Conservation (phyloP, 805 yeast species). For the Wickerhamomyces subpelliculosus region DNA sequence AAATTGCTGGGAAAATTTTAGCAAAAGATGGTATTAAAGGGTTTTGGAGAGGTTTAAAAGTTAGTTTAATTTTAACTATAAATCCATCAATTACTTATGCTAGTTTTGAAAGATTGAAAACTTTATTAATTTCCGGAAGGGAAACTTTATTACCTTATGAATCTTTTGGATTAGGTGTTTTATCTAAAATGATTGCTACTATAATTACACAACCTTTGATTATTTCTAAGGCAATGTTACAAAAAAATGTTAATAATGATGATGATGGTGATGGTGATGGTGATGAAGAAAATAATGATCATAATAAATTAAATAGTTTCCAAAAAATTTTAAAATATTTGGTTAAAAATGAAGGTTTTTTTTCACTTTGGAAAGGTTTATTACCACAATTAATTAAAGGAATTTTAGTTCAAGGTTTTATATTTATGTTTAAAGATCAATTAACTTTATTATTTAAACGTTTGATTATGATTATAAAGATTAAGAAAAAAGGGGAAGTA, state of each 20-base stretch:
- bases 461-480: slow-evolving; percentile 11
- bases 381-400: slow-evolving; percentile 79
- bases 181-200: slow-evolving; percentile 77
- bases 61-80: slow-evolving; percentile 66
- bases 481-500: slow-evolving; percentile 4
- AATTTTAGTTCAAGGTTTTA: slow-evolving; percentile 74
- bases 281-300: slow-evolving; percentile 30
- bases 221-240: slow-evolving; percentile 77
- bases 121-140: slow-evolving; percentile 30
- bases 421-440: slow-evolving; percentile 59
- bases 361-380: slow-evolving; percentile 71
- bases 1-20: slow-evolving; percentile 43
- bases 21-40: slow-evolving; percentile 62
- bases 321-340: slow-evolving; percentile 57
- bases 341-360: slow-evolving; percentile 54
- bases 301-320: slow-evolving; percentile 45
- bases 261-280: no score
- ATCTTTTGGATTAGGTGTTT: slow-evolving; percentile 68
- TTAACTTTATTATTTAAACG: slow-evolving; percentile 18
- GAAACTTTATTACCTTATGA: slow-evolving; percentile 49
- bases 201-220: slow-evolving; percentile 78
- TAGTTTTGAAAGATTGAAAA: slow-evolving; percentile 61
- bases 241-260: slow-evolving; percentile 34
- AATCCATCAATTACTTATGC: slow-evolving; percentile 89
- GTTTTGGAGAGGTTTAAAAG: slow-evolving; percentile 80